phyloP scores from a whole-genome alignment of 177 flowering plant genomes.

The Vitis hybrid region DNA sequence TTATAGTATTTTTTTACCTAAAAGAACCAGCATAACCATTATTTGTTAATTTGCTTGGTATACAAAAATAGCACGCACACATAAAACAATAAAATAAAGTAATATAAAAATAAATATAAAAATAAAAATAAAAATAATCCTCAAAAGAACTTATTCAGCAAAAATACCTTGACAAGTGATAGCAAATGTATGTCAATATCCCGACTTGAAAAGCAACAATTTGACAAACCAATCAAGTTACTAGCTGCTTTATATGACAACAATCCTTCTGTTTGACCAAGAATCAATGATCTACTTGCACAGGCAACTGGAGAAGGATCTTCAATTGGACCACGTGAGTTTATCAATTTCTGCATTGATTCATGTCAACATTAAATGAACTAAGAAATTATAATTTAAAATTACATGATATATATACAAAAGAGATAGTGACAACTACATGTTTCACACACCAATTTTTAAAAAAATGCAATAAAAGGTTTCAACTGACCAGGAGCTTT shows the following conservation, averaged over 20 bases:
- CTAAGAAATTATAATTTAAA: slow-evolving; percentile 6
- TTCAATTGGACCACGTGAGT: slow-evolving; percentile 62
- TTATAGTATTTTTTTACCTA: neutral
- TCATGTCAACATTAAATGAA: slow-evolving; percentile 27
- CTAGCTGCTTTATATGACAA: slow-evolving; percentile 77
- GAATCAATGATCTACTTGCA: slow-evolving; percentile 54
- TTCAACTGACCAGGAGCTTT: slow-evolving; percentile 74
- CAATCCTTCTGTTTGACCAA: slow-evolving; percentile 60
- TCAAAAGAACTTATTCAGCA: neutral
- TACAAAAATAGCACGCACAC: neutral
- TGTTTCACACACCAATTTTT: slow-evolving; percentile 1
- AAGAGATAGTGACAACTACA: neutral
- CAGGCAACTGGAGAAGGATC: slow-evolving; percentile 78
- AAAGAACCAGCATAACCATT: neutral
- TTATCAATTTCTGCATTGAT: slow-evolving; percentile 75
- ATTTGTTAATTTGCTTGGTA: neutral
- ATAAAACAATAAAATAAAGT: too few species aligned
- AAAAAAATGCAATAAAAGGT: slow-evolving; percentile 2
- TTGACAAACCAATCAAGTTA: slow-evolving; percentile 61
- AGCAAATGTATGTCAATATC: slow-evolving; percentile 70
- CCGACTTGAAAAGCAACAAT: slow-evolving; percentile 50
- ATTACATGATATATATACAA: neutral
- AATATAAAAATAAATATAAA: too few species aligned
- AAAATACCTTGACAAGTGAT: slow-evolving; percentile 75
- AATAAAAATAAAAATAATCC: neutral